Conservation (phyloP, 2,329 filamentous ascomycete species). For the Penicillium brevicompactum region DNA sequence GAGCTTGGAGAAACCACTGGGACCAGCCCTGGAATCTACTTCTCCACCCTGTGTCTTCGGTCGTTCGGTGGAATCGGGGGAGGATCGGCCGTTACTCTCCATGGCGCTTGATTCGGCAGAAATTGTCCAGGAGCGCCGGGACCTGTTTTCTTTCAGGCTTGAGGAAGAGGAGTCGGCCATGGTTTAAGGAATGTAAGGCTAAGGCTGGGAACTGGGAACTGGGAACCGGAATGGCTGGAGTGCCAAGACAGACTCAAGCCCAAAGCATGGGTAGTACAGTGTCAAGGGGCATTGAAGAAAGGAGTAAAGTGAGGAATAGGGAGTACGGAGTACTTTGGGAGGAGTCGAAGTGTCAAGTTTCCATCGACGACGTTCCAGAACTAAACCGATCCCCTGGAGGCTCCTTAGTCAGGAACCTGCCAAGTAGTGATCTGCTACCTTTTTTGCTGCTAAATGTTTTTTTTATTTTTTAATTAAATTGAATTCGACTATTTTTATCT, state of each 20-base stretch:
- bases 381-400: slow-evolving; percentile 3
- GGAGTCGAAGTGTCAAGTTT: background rate
- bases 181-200: slow-evolving; percentile 5
- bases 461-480: background rate
- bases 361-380: background rate
- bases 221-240: background rate
- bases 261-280: background rate
- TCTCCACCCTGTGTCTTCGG: slow-evolving; percentile 43
- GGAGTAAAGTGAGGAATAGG: background rate
- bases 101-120: slow-evolving; percentile 36
- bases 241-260: slow-evolving; percentile 1
- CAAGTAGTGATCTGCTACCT: background rate
- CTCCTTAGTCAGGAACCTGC: slow-evolving; percentile 9
- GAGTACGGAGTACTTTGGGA: too few species aligned
- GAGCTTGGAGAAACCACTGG: slow-evolving; percentile 55
- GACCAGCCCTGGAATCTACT: slow-evolving; percentile 39
- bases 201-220: background rate
- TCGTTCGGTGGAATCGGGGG: slow-evolving; percentile 43
- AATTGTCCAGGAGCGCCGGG: slow-evolving; percentile 41
- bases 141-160: slow-evolving; percentile 38
- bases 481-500: background rate
- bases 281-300: background rate
- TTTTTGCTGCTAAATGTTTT: background rate
- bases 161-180: slow-evolving; percentile 42
- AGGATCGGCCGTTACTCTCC: slow-evolving; percentile 39